Conservation (phyloP, 306 rosid species). For the Phaseolus lunatus region DNA sequence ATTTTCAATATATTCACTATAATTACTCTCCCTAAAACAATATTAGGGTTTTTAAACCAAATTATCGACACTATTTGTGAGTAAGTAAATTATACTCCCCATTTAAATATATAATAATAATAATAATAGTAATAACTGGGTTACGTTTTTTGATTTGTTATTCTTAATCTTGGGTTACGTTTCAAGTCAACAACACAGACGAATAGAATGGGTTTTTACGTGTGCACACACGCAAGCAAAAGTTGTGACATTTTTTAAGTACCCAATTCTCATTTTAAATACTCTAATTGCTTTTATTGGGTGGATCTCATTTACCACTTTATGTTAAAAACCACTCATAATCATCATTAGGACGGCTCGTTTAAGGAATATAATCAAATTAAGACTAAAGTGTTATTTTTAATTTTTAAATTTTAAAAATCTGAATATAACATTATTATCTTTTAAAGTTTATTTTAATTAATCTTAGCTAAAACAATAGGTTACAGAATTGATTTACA, state of each 20-base stretch:
- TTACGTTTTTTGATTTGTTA: too few species aligned
- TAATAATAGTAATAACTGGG: too few species aligned
- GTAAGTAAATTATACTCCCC: too few species aligned
- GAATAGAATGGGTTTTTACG: neutral
- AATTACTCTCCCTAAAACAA: neutral
- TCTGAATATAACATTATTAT: too few species aligned
- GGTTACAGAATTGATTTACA: too few species aligned
- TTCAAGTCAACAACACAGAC: neutral
- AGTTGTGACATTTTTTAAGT: neutral
- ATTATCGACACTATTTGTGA: too few species aligned
- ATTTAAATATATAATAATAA: too few species aligned
- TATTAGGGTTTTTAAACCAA: neutral
- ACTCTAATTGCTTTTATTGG: neutral
- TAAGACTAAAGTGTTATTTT: neutral
- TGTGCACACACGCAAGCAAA: slow-evolving; percentile 11
- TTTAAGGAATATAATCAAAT: too few species aligned
- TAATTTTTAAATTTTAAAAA: too few species aligned
- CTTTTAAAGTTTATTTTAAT: too few species aligned
- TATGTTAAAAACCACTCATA: neutral
- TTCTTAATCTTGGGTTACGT: neutral
- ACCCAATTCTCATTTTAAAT: neutral
- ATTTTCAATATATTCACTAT: neutral
- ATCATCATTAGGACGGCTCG: neutral
- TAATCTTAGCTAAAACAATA: too few species aligned
- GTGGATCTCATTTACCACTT: neutral